These are phyloP conservation scores for Pythium plurisporium DNA, from an alignment of 352 stramenopile genomes.

Conservation along the genomic window DNA sequence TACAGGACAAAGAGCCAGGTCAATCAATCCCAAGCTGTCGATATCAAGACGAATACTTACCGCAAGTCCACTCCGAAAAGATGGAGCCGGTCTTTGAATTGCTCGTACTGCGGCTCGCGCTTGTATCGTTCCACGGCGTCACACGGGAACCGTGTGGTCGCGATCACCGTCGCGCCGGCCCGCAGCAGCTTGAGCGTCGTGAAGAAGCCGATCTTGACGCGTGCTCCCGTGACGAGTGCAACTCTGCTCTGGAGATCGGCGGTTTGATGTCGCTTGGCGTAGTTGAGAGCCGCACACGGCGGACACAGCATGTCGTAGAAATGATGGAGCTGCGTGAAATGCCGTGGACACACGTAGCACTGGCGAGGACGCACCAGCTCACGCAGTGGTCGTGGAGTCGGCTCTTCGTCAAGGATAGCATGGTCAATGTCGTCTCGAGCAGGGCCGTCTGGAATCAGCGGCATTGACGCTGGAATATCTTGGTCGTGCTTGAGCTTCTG, in stretches of 20 bases:
- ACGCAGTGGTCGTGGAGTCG: background rate
- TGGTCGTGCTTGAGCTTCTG: conserved; percentile 85
- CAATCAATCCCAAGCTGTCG: background rate
- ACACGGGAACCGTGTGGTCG: conserved; percentile 93
- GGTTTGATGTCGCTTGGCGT: conserved; percentile 89
- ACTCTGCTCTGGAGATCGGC: conserved; percentile 82
- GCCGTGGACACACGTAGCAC: conserved; percentile 94
- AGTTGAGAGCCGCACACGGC: conserved; percentile 90
- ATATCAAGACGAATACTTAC: background rate
- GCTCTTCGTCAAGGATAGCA: conserved; percentile 27
- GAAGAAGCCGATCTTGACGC: conserved; percentile 96
- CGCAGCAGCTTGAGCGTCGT: conserved; percentile 91
- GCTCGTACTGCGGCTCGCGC: conserved; percentile 87
- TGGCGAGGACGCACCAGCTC: conserved; percentile 71
- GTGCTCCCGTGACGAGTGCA: conserved; percentile 91
- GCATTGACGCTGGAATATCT: conserved; percentile 28
- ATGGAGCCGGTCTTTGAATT: conserved; percentile 89
- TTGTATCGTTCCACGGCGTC: conserved; percentile 87
- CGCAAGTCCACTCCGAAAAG: conserved; percentile 95
- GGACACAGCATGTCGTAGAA: conserved; percentile 95
- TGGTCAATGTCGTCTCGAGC: conserved; percentile 45
- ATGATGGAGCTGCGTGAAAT: conserved; percentile 92
- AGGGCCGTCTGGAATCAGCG: conserved; percentile 89
- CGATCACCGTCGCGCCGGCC: conserved; percentile 89
- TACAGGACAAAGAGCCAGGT: background rate